Evolutionary conservation across 2,329 filamentous ascomycete species (phyloP).

Genomic region (Penicillium psychrosexuale): DNA sequence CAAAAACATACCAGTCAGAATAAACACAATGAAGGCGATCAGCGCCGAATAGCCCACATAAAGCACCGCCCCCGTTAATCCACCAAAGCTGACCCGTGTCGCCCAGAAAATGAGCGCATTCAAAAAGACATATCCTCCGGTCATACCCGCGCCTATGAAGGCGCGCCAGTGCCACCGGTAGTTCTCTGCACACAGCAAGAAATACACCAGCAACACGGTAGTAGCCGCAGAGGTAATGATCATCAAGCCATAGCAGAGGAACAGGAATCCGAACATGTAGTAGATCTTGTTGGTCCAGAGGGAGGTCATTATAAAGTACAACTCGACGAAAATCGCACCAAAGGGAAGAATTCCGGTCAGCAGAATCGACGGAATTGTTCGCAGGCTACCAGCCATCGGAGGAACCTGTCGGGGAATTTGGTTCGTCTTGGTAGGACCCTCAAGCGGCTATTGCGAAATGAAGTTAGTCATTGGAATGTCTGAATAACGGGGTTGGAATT

Average conservation of each 20-base stretch:
- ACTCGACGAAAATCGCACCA: slow-evolving; percentile 93
- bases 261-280: slow-evolving; percentile 99
- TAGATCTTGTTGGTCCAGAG: slow-evolving; percentile 99
- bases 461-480: slow-evolving; percentile 6
- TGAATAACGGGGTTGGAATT: background rate
- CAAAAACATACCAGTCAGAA: slow-evolving; percentile 76
- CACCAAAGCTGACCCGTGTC: slow-evolving; percentile 80
- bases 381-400: slow-evolving; percentile 75
- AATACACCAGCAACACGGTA: slow-evolving; percentile 92
- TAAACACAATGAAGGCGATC: slow-evolving; percentile 86
- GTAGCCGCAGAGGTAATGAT: slow-evolving; percentile 90
- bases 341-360: slow-evolving; percentile 92
- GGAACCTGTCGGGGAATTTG: slow-evolving; percentile 98
- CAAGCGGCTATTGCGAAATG: slow-evolving; percentile 50
- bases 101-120: slow-evolving; percentile 90
- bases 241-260: slow-evolving; percentile 96
- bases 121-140: slow-evolving; percentile 84
- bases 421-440: slow-evolving; percentile 87
- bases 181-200: slow-evolving; percentile 91
- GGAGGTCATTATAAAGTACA: slow-evolving; percentile 99
- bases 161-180: slow-evolving; percentile 99
- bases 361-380: slow-evolving; percentile 83
- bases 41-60: slow-evolving; percentile 91
- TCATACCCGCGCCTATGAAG: slow-evolving; percentile 87
- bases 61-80: slow-evolving; percentile 79